Conservation (phyloP, 345 rosid genomes). For the Gossypium raimondii region DNA sequence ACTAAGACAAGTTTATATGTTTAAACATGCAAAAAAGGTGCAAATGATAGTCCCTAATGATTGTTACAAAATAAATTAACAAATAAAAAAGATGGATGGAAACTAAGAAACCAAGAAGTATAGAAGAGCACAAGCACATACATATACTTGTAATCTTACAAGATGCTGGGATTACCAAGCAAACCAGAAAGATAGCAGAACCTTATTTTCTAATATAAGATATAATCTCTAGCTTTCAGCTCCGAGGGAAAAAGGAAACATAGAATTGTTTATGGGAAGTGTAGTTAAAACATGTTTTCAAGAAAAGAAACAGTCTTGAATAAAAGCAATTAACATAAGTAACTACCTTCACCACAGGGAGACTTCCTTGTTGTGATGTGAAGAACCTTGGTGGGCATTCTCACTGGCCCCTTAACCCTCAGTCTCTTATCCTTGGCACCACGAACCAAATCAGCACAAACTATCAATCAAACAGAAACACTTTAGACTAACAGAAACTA, state of each 20-base stretch:
- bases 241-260: background rate
- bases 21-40: background rate
- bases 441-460: conserved; percentile 52
- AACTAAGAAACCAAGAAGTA: too few species aligned
- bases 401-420: conserved; percentile 58
- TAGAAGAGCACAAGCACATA: background rate
- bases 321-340: background rate
- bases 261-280: background rate
- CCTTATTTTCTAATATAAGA: background rate
- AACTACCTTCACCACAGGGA: conserved; percentile 63
- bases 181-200: background rate
- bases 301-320: background rate
- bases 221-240: background rate
- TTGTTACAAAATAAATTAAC: background rate
- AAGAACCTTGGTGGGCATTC: conserved; percentile 60
- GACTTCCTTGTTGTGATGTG: conserved; percentile 55
- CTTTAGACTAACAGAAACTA: background rate
- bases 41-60: background rate
- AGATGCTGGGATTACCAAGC: background rate
- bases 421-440: conserved; percentile 58
- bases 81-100: background rate
- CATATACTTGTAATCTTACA: background rate
- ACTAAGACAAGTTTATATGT: background rate
- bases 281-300: background rate
- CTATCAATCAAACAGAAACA: conserved; percentile 18